phyloP scores from a whole-genome alignment of 495 filamentous ascomycete species.

The Paragyromitra xinjiangensis region DNA sequence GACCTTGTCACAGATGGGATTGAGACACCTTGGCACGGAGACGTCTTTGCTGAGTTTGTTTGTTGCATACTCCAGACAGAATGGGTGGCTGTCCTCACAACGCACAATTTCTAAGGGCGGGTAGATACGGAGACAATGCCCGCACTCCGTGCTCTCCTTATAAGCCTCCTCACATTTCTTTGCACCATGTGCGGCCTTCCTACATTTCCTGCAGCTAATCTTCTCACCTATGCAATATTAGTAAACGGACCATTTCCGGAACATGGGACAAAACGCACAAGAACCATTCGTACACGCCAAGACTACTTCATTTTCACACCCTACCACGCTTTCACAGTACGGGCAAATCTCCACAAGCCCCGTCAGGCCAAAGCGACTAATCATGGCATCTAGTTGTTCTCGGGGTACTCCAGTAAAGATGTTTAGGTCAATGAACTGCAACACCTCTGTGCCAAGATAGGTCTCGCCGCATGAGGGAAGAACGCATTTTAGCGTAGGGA shows the following conservation, averaged over 20 bases:
- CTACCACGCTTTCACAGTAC: not conserved
- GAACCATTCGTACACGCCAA: not conserved
- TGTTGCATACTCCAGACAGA: constrained; percentile 15
- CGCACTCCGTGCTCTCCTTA: not conserved
- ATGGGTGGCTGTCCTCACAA: constrained; percentile 20
- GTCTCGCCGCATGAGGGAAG: not conserved
- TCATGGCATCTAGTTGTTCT: not conserved
- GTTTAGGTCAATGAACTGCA: not conserved
- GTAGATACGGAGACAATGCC: constrained; percentile 10
- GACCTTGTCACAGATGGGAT: constrained; percentile 12
- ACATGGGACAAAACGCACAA: not conserved
- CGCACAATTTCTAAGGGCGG: constrained; percentile 7
- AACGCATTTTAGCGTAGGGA: not conserved
- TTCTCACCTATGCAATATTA: not conserved
- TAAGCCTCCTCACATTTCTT: not conserved
- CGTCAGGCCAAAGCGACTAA: not conserved
- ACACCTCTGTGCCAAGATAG: not conserved
- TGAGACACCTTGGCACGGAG: constrained; percentile 26
- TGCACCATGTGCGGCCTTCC: not conserved
- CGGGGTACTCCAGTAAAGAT: not conserved
- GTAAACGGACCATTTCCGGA: not conserved
- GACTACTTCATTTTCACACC: not conserved
- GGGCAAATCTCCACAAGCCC: not conserved
- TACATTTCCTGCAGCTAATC: not conserved
- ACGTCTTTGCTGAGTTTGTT: constrained; percentile 15